Evolutionary conservation across 352 stramenopile genomes (phyloP).

Genomic region (Albugo laibachii): DNA sequence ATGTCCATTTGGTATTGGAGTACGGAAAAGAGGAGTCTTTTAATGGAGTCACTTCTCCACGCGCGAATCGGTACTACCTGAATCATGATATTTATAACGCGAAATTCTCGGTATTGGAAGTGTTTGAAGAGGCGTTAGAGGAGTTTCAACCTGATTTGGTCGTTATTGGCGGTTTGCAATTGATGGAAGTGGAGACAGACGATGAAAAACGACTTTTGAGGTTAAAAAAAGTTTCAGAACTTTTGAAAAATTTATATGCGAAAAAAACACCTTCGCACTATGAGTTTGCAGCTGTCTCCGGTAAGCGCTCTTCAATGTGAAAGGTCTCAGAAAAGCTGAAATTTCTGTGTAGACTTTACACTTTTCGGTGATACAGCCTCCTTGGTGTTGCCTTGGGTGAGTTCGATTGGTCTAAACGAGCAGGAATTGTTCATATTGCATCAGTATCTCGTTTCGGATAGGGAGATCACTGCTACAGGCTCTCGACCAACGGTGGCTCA

Average conservation of each 20-base stretch:
- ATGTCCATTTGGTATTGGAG: slow-evolving; percentile 66
- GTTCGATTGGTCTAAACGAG: slow-evolving; percentile 68
- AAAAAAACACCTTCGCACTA: slow-evolving; percentile 49
- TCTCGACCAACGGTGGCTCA: slow-evolving; percentile 50
- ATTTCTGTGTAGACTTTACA: slow-evolving; percentile 28
- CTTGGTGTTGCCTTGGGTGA: slow-evolving; percentile 53
- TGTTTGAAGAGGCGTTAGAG: slow-evolving; percentile 41
- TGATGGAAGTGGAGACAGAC: slow-evolving; percentile 70
- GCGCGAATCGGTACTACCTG: slow-evolving; percentile 68
- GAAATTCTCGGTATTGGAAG: slow-evolving; percentile 50
- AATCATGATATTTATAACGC: slow-evolving; percentile 78
- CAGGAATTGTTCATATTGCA: slow-evolving; percentile 70
- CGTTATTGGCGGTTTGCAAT: slow-evolving; percentile 59
- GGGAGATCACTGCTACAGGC: slow-evolving; percentile 50
- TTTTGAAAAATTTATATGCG: slow-evolving; percentile 47
- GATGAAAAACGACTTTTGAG: slow-evolving; percentile 22
- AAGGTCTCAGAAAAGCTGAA: not conserved
- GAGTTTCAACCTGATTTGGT: slow-evolving; percentile 45
- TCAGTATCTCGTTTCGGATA: slow-evolving; percentile 54
- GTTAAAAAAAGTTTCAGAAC: slow-evolving; percentile 35
- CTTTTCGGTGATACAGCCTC: slow-evolving; percentile 65
- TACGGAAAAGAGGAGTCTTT: slow-evolving; percentile 49
- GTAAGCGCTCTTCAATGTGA: slow-evolving; percentile 5
- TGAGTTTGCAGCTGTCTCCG: slow-evolving; percentile 63
- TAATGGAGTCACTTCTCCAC: slow-evolving; percentile 30